Evolutionary conservation across 2,329 filamentous ascomycete genomes (phyloP), one percentile per base, ranked within the genome.

Genomic region (Didymella exigua): DNA sequence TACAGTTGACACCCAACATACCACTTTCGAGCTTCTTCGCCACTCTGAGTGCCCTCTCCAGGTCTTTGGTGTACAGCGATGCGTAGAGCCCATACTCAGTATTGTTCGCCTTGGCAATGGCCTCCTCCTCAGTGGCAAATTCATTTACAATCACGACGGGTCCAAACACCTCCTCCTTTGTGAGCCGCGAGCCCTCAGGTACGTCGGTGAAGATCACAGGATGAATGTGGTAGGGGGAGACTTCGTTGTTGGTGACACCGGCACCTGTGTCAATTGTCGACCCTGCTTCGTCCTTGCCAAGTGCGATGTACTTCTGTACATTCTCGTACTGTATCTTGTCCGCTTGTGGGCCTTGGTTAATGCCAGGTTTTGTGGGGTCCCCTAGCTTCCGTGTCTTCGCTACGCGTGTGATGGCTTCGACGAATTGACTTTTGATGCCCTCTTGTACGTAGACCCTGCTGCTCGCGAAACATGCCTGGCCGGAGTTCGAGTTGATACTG

Each of bases 391-490:
- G 49, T 10, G 33, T 48, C 14, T 49, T 54, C 7, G 62, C 65
- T 16, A 58, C 16, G 9, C 53, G 48, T 10, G 60, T 56, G 41
- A 71, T 68, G 3, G 56, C 56, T 29, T 60, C 44, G 24, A 59
- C 13, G 26, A 68, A 77, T 19, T 72, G 61, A 26, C 76, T 77
- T 65, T 80, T 79, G 19, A 82, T 74, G 24, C 62, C 71, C n/a
- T 78, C 76, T 16, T 86, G 81, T 2, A 86, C 83, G 54, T 84
- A 85, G 23, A 86, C 76, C 3, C 83, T 75, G 13, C 81, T 82
- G 56, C 81, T 85, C 0, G 84, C 83, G 64, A 84, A 80, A 69
- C 85, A 87, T 1, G 80, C 78, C 61, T 88, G 85, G 0, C 85
- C 84, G 31, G 80, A 80, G 64, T 84, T 79, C 57, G 75, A 76